Evolutionary conservation across 352 stramenopile species (phyloP).

Genomic region (Globisporangium sylvaticum): DNA sequence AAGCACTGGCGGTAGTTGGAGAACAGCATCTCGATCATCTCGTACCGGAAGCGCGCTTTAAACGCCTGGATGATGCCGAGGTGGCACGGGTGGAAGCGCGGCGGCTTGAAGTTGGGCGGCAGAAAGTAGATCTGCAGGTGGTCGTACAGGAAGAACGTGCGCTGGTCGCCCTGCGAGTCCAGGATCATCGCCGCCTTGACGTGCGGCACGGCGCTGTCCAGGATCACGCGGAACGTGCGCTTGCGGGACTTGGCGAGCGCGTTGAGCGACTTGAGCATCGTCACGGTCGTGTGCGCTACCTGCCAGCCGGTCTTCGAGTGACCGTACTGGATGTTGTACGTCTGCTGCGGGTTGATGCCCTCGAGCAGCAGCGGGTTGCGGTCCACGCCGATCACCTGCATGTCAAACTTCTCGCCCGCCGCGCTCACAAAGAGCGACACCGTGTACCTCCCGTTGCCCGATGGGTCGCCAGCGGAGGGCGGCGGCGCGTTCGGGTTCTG

Average conservation of each 20-base stretch:
- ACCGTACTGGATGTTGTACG: constrained; percentile 74
- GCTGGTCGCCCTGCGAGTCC: constrained; percentile 81
- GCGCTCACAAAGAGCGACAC: constrained; percentile 78
- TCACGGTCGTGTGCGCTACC: constrained; percentile 74
- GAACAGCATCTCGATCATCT: constrained; percentile 78
- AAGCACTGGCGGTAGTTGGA: constrained; percentile 51
- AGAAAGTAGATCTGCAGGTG: constrained; percentile 79
- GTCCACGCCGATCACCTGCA: constrained; percentile 79
- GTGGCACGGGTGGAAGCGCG: constrained; percentile 71
- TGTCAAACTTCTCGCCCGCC: constrained; percentile 71
- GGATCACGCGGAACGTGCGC: constrained; percentile 75
- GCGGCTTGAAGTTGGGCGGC: constrained; percentile 73
- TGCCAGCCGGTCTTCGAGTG: constrained; percentile 82
- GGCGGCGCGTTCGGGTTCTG: background rate
- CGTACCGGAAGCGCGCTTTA: constrained; percentile 72
- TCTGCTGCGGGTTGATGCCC: constrained; percentile 52
- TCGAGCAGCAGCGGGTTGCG: constrained; percentile 52
- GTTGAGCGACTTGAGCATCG: constrained; percentile 78
- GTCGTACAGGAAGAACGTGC: constrained; percentile 85
- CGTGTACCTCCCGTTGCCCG: constrained; percentile 46
- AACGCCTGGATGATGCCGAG: constrained; percentile 75
- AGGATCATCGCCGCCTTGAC: constrained; percentile 86
- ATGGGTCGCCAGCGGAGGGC: background rate
- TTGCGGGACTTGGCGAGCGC: constrained; percentile 61
- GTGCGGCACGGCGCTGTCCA: constrained; percentile 78